A percentile compares a stretch with the other conserved stretches of the same genome.
Conservation (phyloP, 495 filamentous ascomycete species). For the Aspergillus heteromorphus region DNA sequence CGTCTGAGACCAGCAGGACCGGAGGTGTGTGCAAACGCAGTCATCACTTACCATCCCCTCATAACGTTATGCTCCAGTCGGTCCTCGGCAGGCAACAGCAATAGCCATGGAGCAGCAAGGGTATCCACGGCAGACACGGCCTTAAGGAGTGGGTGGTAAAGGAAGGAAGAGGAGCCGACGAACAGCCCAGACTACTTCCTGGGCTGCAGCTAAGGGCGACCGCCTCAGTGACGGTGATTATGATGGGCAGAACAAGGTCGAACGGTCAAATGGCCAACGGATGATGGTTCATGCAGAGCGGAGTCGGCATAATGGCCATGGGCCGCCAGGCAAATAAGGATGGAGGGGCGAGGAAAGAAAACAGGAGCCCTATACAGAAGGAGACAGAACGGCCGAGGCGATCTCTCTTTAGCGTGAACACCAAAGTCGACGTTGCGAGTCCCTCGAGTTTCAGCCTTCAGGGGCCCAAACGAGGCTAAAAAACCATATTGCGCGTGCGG, state of each 20-base stretch:
- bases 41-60: slow-evolving; percentile 41
- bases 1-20: background rate
- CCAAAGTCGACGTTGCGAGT: background rate
- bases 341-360: slow-evolving; percentile 7
- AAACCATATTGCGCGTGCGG: background rate
- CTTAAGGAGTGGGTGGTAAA: slow-evolving; percentile 7
- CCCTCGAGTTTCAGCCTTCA: slow-evolving; percentile 7
- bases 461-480: background rate
- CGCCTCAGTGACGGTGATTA: slow-evolving; percentile 13
- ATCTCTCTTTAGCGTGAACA: slow-evolving; percentile 8
- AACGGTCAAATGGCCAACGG: slow-evolving; percentile 12
- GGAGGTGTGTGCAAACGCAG: background rate
- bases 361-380: slow-evolving; percentile 6
- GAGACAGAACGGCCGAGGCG: slow-evolving; percentile 5
- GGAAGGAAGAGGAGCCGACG: slow-evolving; percentile 1
- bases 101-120: slow-evolving; percentile 20
- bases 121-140: slow-evolving; percentile 7
- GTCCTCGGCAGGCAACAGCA: slow-evolving; percentile 12
- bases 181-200: slow-evolving; percentile 4
- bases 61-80: slow-evolving; percentile 29
- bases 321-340: slow-evolving; percentile 3
- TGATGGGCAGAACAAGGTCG: slow-evolving; percentile 16
- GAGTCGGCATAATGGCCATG: slow-evolving; percentile 11
- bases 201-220: slow-evolving; percentile 14
- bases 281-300: slow-evolving; percentile 20